phyloP scores from a whole-genome alignment of 2,329 filamentous ascomycete species.

The Alternaria brassicae region DNA sequence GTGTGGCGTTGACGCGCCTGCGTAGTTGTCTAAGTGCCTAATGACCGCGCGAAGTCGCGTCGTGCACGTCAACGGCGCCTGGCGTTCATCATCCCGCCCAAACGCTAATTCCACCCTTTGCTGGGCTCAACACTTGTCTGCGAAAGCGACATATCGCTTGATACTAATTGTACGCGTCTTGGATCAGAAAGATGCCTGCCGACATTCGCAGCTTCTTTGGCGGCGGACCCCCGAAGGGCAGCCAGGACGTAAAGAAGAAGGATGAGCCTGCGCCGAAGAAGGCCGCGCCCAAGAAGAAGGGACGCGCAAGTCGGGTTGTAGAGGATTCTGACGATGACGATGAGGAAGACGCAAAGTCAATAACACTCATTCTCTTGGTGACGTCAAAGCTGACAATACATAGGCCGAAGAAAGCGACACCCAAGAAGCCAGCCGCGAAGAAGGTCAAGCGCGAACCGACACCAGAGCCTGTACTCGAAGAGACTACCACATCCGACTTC shows the following conservation, averaged over 20 bases:
- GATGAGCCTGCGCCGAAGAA: constrained; percentile 47
- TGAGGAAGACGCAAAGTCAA: constrained; percentile 48
- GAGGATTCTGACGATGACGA: constrained; percentile 76
- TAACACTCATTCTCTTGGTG: neutral
- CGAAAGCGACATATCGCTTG: neutral
- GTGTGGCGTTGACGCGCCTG: constrained; percentile 18
- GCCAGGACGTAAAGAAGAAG: constrained; percentile 42
- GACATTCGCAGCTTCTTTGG: constrained; percentile 94
- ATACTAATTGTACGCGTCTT: neutral
- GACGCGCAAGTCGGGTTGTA: constrained; percentile 55
- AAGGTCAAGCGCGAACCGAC: constrained; percentile 61
- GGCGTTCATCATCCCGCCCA: constrained; percentile 7
- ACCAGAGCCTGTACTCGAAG: constrained; percentile 60
- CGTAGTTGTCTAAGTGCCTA: constrained; percentile 17
- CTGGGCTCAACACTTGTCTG: neutral
- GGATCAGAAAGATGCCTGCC: constrained; percentile 67
- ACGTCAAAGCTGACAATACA: constrained; percentile 30
- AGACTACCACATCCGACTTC: constrained; percentile 68
- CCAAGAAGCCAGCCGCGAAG: constrained; percentile 66
- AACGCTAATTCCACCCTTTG: constrained; percentile 5
- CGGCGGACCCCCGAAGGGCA: constrained; percentile 70
- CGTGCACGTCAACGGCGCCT: constrained; percentile 24
- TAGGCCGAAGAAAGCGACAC: constrained; percentile 53
- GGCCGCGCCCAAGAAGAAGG: constrained; percentile 53
- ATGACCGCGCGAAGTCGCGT: constrained; percentile 26